phyloP scores from a whole-genome alignment of 306 rosid species.

The Gleditsia sinensis region DNA sequence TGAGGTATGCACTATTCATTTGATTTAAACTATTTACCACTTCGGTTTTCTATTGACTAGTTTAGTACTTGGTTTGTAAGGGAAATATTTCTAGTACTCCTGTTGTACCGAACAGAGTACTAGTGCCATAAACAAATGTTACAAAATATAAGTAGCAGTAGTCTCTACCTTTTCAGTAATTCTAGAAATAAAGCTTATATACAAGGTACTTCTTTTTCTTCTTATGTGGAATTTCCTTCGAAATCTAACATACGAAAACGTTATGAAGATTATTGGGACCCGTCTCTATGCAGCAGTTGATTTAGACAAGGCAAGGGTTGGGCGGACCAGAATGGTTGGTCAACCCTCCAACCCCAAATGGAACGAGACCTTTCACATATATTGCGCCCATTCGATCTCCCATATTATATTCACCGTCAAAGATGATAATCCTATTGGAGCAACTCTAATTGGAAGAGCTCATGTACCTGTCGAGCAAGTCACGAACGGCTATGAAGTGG shows the following conservation, averaged over 20 bases:
- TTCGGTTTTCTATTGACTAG: too few species aligned
- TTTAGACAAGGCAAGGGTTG: constrained; percentile 70
- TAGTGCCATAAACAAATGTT: background rate
- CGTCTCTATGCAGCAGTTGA: constrained; percentile 79
- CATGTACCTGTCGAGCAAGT: constrained; percentile 59
- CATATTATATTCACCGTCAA: constrained; percentile 70
- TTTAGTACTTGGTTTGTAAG: too few species aligned
- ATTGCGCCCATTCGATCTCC: constrained; percentile 70
- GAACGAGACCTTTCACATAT: constrained; percentile 62
- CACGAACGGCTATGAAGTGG: constrained; percentile 33
- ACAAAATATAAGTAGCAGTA: too few species aligned
- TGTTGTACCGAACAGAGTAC: too few species aligned
- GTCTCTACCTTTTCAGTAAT: too few species aligned
- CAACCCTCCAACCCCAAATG: constrained; percentile 51
- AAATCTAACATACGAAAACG: background rate
- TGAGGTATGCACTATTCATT: constrained; percentile 66
- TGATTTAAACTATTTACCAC: too few species aligned
- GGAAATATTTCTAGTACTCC: too few species aligned
- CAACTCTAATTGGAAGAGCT: constrained; percentile 86
- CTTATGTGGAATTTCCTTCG: background rate
- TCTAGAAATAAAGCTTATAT: background rate
- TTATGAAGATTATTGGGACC: constrained; percentile 46
- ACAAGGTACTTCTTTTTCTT: constrained; percentile 23
- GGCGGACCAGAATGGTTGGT: constrained; percentile 50
- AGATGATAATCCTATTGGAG: constrained; percentile 57